These are phyloP conservation scores for Bifiguratus adelaidae DNA, from an alignment of 192 early-diverging fungal species.

Conservation along the genomic window DNA sequence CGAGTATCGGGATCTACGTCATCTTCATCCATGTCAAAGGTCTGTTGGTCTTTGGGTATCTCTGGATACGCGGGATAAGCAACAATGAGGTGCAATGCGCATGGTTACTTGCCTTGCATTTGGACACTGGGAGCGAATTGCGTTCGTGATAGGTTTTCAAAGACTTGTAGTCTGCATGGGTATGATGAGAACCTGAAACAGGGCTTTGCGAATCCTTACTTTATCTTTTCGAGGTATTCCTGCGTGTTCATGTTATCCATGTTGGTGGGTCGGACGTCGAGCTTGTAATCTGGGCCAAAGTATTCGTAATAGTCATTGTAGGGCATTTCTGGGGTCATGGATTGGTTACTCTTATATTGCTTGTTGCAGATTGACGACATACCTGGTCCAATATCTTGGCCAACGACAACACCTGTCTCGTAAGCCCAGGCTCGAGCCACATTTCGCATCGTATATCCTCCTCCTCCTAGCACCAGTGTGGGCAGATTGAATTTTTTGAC, in stretches of 20 bases:
- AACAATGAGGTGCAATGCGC: not conserved
- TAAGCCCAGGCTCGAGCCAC: constrained; percentile 93
- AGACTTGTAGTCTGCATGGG: constrained; percentile 28
- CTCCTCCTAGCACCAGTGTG: constrained; percentile 87
- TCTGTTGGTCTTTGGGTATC: constrained; percentile 57
- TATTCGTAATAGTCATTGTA: constrained; percentile 85
- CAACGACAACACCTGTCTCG: constrained; percentile 82
- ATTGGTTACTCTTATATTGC: not conserved
- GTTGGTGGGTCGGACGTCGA: constrained; percentile 81
- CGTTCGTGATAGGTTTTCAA: constrained; percentile 58
- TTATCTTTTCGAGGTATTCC: constrained; percentile 75
- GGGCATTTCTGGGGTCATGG: constrained; percentile 43
- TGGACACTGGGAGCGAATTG: constrained; percentile 69
- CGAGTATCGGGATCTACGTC: constrained; percentile 49
- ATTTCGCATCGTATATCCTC: constrained; percentile 97
- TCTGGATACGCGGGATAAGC: constrained; percentile 27
- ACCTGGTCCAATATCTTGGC: constrained; percentile 56
- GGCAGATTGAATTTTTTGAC: constrained; percentile 90
- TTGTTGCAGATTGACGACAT: not conserved
- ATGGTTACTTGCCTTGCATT: constrained; percentile 44
- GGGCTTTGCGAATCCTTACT: constrained; percentile 24
- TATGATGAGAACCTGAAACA: not conserved
- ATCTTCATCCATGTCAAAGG: constrained; percentile 61
- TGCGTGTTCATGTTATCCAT: constrained; percentile 85
- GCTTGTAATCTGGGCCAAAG: constrained; percentile 83